Evolutionary conservation across 495 filamentous ascomycete species (phyloP), one percentile per base, ranked within the genome.

Genomic region (Beverwykella pulmonaria): DNA sequence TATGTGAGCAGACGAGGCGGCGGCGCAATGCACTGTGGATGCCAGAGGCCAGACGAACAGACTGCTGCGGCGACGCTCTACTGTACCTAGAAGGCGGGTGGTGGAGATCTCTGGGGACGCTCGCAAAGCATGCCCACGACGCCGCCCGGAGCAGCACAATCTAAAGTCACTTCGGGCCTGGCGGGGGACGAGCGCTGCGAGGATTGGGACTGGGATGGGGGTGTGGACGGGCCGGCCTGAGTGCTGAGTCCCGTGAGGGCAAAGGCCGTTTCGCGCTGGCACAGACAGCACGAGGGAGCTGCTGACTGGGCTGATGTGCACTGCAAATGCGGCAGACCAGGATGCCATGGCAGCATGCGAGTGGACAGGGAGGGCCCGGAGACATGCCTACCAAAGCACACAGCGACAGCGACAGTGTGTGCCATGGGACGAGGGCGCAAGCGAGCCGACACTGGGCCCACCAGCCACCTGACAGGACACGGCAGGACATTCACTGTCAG

Each of bases 91-190:
- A 63, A 53, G 63, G 53, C 62, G 68, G 68, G 68, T 53, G 64
- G 63, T 64, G 68, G 68, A 64, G 68, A 71, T 71, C 64, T 67
- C 60, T 67, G 62, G 68, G 68, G 67, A 54, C n/a, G 26, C 49
- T 61, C 39, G 54, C 63, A 34, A 26, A 34, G 63, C 63, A 67
- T 49, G 53, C 68, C 67, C 54, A 60, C 61, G 56, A 55, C 39
- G 56, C 47, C 67, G 54, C 44, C 66, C 61, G 67, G 67, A 61
- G 41, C 58, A 69, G 56, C 57, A 70, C 68, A 70, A 70, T 70
- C 68, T 70, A 66, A 62, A 70, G 23, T 62, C 62, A 53, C 46
- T 66, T 70, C 67, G 68, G 67, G 62, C 61, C 41, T 69, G 61
- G 68, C 61, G 61, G 62, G 58, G 44, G 55, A 53, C 19, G 67